phyloP scores from a whole-genome alignment of 768 basidiomycete species.

The Sporobolomyces phaffii region DNA sequence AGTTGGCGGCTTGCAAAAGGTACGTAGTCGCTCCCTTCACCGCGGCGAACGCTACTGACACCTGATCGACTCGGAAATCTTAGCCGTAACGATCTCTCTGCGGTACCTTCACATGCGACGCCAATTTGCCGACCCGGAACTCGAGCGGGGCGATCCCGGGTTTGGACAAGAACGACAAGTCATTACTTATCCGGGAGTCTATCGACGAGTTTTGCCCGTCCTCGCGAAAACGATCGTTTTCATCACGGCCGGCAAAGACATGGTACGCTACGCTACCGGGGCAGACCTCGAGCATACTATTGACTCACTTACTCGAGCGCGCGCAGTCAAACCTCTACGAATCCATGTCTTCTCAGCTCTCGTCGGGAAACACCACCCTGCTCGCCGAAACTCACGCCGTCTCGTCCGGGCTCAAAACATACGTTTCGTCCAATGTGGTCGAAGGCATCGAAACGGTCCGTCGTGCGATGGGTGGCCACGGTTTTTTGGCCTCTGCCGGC shows the following conservation, averaged over 20 bases:
- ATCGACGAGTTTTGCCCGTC: conserved; percentile 66
- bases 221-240: conserved; percentile 66
- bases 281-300: too few species aligned
- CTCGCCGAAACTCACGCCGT: conserved; percentile 69
- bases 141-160: conserved; percentile 49
- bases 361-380: conserved; percentile 57
- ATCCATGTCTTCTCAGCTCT: conserved; percentile 52
- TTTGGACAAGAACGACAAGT: conserved; percentile 58
- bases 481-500: conserved; percentile 64
- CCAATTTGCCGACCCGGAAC: conserved; percentile 51
- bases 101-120: conserved; percentile 68
- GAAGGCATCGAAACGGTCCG: conserved; percentile 30
- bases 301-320: too few species aligned
- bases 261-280: too few species aligned
- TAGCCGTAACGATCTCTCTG: conserved; percentile 60
- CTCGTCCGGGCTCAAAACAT: conserved; percentile 63
- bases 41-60: too few species aligned
- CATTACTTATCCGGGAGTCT: conserved; percentile 66
- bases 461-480: conserved; percentile 65
- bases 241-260: conserved; percentile 57
- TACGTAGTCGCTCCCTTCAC: conserved; percentile 50
- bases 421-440: conserved; percentile 53
- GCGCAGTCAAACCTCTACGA: conserved; percentile 56
- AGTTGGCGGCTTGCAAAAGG: conserved; percentile 66
- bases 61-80: too few species aligned